Percentiles rank a stretch among this genome's conserved stretches.
These are phyloP conservation scores for Termitomyces sp. DNA, from an alignment of 768 basidiomycete genomes.

Conservation along the genomic window DNA sequence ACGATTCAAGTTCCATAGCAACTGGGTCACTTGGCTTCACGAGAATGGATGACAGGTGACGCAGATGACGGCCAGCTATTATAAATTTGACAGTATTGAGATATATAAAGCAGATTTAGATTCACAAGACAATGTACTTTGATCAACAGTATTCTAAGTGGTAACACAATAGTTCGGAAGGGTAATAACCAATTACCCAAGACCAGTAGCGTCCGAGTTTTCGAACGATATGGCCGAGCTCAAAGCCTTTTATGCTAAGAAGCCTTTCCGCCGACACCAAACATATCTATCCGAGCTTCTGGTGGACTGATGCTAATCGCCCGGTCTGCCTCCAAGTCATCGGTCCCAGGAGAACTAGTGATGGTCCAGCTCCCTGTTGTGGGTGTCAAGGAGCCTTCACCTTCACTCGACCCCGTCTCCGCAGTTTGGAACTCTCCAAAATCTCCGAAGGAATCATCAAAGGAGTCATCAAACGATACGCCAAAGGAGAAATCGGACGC, in stretches of 20 bases:
- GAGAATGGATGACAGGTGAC: background rate
- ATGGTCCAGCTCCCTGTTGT: conserved; percentile 71
- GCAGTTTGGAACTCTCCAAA: conserved; percentile 75
- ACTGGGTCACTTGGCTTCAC: background rate
- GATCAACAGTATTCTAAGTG: background rate
- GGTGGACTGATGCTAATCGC: conserved; percentile 8
- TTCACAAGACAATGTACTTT: background rate
- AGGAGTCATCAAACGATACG: conserved; percentile 57
- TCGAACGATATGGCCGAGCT: background rate
- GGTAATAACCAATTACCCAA: background rate
- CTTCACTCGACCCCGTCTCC: conserved; percentile 8
- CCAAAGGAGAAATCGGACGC: conserved; percentile 50
- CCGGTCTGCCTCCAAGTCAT: conserved; percentile 18
- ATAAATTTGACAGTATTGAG: background rate
- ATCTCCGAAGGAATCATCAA: conserved; percentile 71
- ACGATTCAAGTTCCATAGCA: background rate
- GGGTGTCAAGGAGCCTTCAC: conserved; percentile 44
- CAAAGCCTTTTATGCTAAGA: background rate
- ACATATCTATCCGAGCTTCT: conserved; percentile 1
- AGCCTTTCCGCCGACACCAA: background rate
- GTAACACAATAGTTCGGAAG: background rate
- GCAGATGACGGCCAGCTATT: background rate
- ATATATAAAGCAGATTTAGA: background rate
- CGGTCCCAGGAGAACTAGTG: conserved; percentile 34
- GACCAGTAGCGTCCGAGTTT: background rate